These are phyloP conservation scores for Xylariaceae sp. DNA, from an alignment of 2,329 filamentous ascomycete species.

Conservation along the genomic window DNA sequence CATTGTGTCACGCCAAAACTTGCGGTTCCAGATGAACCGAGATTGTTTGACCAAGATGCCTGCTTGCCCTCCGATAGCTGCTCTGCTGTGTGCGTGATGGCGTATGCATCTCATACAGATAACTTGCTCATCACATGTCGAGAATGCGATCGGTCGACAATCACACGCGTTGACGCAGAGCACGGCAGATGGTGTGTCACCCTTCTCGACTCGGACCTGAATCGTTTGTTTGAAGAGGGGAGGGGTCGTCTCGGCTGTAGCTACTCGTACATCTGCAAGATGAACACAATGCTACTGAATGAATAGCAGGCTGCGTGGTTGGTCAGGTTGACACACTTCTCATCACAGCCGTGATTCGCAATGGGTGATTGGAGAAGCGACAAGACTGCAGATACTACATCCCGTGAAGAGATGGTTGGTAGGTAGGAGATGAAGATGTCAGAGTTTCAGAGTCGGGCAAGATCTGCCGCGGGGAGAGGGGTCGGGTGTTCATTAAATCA, in stretches of 20 bases:
- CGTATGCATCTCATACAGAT: background rate
- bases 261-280: too few species aligned
- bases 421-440: background rate
- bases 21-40: background rate
- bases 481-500: background rate
- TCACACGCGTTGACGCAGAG: background rate
- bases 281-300: too few species aligned
- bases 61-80: background rate
- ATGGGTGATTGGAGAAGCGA: too few species aligned
- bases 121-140: background rate
- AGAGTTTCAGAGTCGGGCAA: background rate
- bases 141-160: background rate
- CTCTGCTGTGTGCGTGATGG: background rate
- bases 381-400: too few species aligned
- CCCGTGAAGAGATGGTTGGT: too few species aligned
- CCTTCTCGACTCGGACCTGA: background rate
- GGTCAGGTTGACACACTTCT: background rate
- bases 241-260: background rate
- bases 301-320: background rate
- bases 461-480: background rate
- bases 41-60: background rate
- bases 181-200: background rate
- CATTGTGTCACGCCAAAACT: background rate
- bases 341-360: background rate
- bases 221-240: background rate